Evolutionary conservation across 768 basidiomycete species (phyloP).

Genomic region (Russula sp.): DNA sequence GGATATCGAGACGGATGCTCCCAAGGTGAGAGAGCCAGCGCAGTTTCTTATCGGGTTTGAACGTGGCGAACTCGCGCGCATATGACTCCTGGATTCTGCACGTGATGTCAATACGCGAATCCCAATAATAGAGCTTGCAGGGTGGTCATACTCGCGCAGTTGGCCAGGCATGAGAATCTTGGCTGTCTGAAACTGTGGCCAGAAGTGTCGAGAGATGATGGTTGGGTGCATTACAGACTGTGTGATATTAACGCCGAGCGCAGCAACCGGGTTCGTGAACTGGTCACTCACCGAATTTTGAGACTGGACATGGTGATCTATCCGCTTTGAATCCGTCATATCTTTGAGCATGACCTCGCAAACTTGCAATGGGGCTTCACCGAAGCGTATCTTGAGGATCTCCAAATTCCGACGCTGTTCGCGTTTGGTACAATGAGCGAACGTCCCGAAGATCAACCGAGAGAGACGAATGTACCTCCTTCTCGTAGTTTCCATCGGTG

Average conservation of each 20-base stretch:
- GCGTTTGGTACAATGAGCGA: background rate
- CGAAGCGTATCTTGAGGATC: conserved; percentile 92
- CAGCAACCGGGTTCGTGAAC: background rate
- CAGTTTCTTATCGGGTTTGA: conserved; percentile 91
- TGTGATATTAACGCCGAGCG: background rate
- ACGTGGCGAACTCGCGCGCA: conserved; percentile 64
- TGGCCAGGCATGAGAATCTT: conserved; percentile 80
- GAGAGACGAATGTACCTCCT: conserved; percentile 41
- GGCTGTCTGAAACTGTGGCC: conserved; percentile 79
- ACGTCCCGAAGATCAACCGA: background rate
- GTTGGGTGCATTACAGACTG: conserved; percentile 79
- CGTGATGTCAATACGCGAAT: background rate
- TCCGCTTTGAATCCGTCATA: conserved; percentile 89
- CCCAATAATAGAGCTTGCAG: background rate
- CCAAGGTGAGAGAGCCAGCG: conserved; percentile 89
- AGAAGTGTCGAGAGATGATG: conserved; percentile 91
- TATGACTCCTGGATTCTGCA: conserved; percentile 70
- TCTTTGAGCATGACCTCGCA: conserved; percentile 99
- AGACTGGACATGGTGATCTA: conserved; percentile 81
- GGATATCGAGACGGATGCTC: conserved; percentile 70
- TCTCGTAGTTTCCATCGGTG: conserved; percentile 72
- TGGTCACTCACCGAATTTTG: conserved; percentile 50
- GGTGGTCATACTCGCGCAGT: conserved; percentile 57
- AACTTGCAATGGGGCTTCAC: conserved; percentile 85
- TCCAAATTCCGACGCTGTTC: conserved; percentile 84